These are phyloP conservation scores for Myochromella boudieri DNA, from an alignment of 768 basidiomycete species.

Conservation along the genomic window DNA sequence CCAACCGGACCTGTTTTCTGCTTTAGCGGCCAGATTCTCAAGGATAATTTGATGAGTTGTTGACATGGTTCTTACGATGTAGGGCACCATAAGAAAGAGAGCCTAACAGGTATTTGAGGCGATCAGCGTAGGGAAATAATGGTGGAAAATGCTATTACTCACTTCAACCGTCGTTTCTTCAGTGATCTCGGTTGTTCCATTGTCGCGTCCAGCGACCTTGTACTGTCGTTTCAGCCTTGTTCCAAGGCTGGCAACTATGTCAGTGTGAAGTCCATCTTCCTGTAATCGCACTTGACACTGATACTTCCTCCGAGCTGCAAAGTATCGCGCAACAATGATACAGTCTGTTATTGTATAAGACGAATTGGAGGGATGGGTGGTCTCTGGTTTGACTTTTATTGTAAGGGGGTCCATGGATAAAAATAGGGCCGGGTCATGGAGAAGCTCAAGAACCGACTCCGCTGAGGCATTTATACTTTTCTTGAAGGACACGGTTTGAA, in stretches of 20 bases:
- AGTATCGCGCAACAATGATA: conserved; percentile 24
- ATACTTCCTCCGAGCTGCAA: conserved; percentile 27
- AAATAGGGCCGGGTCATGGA: conserved; percentile 32
- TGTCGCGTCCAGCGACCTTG: conserved; percentile 15
- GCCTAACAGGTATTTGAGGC: conserved; percentile 20
- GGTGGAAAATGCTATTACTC: conserved; percentile 1
- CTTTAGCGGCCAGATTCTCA: conserved; percentile 23
- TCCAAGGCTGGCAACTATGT: conserved; percentile 25
- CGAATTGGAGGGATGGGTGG: conserved; percentile 18
- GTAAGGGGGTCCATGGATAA: conserved; percentile 31
- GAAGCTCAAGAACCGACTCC: conserved; percentile 22
- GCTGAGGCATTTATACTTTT: conserved; percentile 24
- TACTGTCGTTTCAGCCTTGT: conserved; percentile 21
- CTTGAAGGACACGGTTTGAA: conserved; percentile 21
- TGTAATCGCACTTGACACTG: conserved; percentile 16
- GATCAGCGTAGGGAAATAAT: not conserved
- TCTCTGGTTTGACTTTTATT: conserved; percentile 21
- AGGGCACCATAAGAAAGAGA: conserved; percentile 34
- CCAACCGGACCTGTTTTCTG: conserved; percentile 20
- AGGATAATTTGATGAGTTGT: conserved; percentile 27
- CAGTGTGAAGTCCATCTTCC: conserved; percentile 24
- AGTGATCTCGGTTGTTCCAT: conserved; percentile 21
- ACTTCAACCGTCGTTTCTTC: conserved; percentile 31
- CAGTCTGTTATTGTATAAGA: conserved; percentile 31
- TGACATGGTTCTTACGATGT: conserved; percentile 28